Evolutionary conservation across 2,329 filamentous ascomycete genomes (phyloP).

Genomic region (Escovopsis sp.): DNA sequence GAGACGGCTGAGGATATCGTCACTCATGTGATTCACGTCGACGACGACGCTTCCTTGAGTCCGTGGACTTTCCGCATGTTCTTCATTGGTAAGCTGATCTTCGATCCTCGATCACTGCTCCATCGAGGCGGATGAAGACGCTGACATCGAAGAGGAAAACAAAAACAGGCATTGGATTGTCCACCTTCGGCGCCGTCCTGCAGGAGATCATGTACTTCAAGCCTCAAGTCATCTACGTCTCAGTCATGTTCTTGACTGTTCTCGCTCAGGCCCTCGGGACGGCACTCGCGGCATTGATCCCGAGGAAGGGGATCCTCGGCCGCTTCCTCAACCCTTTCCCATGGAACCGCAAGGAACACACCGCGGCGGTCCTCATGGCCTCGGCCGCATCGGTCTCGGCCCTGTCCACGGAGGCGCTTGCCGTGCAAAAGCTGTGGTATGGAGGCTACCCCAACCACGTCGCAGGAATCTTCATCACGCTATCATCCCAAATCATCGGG

Average conservation of each 20-base stretch:
- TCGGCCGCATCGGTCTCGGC: constrained; percentile 22
- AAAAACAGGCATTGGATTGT: constrained; percentile 9
- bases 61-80: constrained; percentile 13
- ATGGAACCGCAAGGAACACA: constrained; percentile 16
- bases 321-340: constrained; percentile 9
- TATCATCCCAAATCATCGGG: constrained; percentile 34
- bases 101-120: not conserved
- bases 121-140: not conserved
- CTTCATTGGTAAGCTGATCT: constrained; percentile 7
- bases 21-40: constrained; percentile 12
- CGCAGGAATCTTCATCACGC: constrained; percentile 27
- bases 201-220: constrained; percentile 14
- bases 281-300: constrained; percentile 6
- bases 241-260: constrained; percentile 12
- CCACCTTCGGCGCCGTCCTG: constrained; percentile 10
- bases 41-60: constrained; percentile 10
- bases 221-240: constrained; percentile 11
- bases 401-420: constrained; percentile 22
- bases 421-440: constrained; percentile 33
- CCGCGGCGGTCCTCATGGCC: constrained; percentile 27
- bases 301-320: constrained; percentile 5
- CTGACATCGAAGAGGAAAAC: not conserved
- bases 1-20: constrained; percentile 9
- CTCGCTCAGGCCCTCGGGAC: constrained; percentile 4
- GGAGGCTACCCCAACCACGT: constrained; percentile 22